A percentile compares a stretch with the other conserved stretches of the same genome.
phyloP scores from a whole-genome alignment of 2,329 filamentous ascomycete species.

The Didymella pinodella region DNA sequence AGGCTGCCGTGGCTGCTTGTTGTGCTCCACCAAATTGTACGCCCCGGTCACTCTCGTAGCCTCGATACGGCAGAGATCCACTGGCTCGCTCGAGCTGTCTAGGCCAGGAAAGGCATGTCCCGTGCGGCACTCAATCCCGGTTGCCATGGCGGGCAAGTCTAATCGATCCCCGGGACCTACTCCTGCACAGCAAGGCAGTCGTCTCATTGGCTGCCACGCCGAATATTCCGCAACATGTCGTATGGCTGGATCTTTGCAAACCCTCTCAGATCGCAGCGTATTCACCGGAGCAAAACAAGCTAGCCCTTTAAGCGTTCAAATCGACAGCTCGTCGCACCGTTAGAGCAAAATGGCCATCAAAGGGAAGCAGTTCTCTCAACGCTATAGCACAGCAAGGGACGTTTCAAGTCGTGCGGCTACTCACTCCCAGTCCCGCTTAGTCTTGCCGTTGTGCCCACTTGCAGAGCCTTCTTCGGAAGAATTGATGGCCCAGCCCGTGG shows the following conservation, averaged over 20 bases:
- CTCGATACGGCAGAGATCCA: conserved; percentile 29
- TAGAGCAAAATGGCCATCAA: not conserved
- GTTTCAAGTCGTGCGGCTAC: conserved; percentile 7
- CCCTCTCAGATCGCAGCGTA: conserved; percentile 20
- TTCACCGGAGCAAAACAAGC: conserved; percentile 4
- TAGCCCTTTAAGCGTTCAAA: not conserved
- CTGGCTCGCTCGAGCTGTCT: conserved; percentile 18
- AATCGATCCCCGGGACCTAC: conserved; percentile 17
- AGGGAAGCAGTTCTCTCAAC: conserved; percentile 5
- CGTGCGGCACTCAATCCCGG: conserved; percentile 35
- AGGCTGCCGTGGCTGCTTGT: conserved; percentile 35
- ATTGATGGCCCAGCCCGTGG: conserved; percentile 3
- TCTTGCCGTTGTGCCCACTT: conserved; percentile 3
- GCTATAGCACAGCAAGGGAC: conserved; percentile 9
- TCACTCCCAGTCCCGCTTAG: conserved; percentile 10
- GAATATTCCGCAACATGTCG: conserved; percentile 10
- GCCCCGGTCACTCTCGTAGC: conserved; percentile 24
- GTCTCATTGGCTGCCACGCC: conserved; percentile 26
- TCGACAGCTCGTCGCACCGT: conserved; percentile 5
- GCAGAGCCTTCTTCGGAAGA: conserved; percentile 4
- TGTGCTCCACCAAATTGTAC: conserved; percentile 20
- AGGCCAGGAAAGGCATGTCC: conserved; percentile 18
- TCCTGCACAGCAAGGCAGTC: conserved; percentile 18
- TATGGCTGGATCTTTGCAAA: conserved; percentile 27
- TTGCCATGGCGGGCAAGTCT: conserved; percentile 30